phyloP scores from a whole-genome alignment of 228 moss, liverwort and hornwort species.

The Sphagnum magellanicum region DNA sequence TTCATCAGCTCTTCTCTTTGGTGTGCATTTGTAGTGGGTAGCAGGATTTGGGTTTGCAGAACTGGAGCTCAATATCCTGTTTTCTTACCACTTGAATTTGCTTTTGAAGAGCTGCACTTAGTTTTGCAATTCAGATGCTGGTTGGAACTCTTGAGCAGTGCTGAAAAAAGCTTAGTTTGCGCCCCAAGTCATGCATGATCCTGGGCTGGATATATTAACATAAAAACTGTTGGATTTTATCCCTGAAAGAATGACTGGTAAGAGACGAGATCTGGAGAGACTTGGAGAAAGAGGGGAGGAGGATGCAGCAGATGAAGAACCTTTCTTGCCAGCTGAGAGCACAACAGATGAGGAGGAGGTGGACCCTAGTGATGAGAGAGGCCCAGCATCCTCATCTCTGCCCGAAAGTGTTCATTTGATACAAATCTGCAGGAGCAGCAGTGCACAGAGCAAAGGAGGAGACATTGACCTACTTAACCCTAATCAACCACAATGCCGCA shows the following conservation, averaged over 20 bases:
- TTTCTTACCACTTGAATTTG: no score
- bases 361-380: constrained; percentile 33
- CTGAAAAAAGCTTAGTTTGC: no score
- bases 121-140: no score
- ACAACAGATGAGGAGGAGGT: constrained; percentile 15
- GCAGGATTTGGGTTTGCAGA: no score
- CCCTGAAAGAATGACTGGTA: constrained; percentile 19
- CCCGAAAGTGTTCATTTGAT: constrained; percentile 63
- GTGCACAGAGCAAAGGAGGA: constrained; percentile 24
- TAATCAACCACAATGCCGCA: constrained; percentile 78
- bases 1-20: no score
- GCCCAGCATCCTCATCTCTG: constrained; percentile 8
- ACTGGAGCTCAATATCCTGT: no score
- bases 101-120: no score
- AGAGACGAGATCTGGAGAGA: constrained; percentile 26
- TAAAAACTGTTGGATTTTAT: neutral
- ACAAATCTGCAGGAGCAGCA: constrained; percentile 26
- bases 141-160: no score
- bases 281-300: constrained; percentile 21
- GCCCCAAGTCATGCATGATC: no score
- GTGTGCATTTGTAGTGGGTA: no score
- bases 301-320: constrained; percentile 32
- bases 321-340: constrained; percentile 14
- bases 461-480: constrained; percentile 46
- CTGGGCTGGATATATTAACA: no score